These are phyloP conservation scores for Heimioporus punctisporus DNA, from an alignment of 1,284 basidiomycete species.

Conservation along the genomic window DNA sequence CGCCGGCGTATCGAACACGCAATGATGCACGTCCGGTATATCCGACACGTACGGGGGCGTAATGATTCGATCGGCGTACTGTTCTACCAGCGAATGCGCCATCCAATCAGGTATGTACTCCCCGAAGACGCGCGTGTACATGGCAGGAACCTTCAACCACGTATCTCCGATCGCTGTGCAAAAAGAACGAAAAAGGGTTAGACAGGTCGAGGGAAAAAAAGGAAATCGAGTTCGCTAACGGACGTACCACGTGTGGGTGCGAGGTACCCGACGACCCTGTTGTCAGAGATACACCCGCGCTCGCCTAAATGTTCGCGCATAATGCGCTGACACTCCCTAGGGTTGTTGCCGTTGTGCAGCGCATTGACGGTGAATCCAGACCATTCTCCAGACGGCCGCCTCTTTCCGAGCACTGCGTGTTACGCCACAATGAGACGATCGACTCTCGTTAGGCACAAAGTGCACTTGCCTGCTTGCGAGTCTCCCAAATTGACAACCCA, in stretches of 20 bases:
- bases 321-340: conserved; percentile 49
- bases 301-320: conserved; percentile 58
- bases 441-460: neutral
- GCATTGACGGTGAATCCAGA: conserved; percentile 44
- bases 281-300: conserved; percentile 45
- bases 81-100: conserved; percentile 35
- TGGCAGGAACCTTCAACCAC: conserved; percentile 60
- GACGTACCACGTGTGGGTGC: conserved; percentile 64
- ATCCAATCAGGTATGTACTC: conserved; percentile 51
- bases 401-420: conserved; percentile 48
- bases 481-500: conserved; percentile 74
- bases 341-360: conserved; percentile 59
- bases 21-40: conserved; percentile 51
- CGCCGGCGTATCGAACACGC: conserved; percentile 29
- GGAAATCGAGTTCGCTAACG: too few species aligned
- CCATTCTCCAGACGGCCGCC: conserved; percentile 42
- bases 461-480: conserved; percentile 56
- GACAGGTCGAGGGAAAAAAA: conserved; percentile 8
- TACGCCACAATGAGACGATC: too few species aligned
- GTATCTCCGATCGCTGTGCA: conserved; percentile 61
- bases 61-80: conserved; percentile 48
- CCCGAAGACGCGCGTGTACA: conserved; percentile 57
- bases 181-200: conserved; percentile 9
- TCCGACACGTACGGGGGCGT: conserved; percentile 65
- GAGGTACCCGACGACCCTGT: conserved; percentile 64